A percentile compares a stretch with the other conserved stretches of the same genome.
phyloP scores from a whole-genome alignment of 768 basidiomycete genomes.

The Termitomyces sp. region DNA sequence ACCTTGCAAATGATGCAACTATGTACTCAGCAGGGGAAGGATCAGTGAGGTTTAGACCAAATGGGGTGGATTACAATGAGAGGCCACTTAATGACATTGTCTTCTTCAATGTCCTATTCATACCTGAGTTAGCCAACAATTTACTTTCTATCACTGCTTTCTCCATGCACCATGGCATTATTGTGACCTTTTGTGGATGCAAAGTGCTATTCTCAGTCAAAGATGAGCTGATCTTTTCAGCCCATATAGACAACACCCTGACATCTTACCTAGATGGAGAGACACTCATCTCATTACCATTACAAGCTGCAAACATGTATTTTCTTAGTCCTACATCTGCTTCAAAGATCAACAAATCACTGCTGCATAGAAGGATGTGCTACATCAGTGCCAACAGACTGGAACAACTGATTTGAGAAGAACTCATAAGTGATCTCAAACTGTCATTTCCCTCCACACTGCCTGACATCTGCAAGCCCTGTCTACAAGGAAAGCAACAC shows the following conservation, averaged over 20 bases:
- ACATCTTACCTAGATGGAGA: neutral
- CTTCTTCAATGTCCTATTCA: neutral
- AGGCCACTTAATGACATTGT: neutral
- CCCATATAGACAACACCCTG: neutral
- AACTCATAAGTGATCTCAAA: neutral
- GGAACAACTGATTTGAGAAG: neutral
- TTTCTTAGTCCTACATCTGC: too few species aligned
- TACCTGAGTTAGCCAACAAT: neutral
- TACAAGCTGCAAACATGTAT: neutral
- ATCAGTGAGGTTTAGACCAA: neutral
- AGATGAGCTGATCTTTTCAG: neutral
- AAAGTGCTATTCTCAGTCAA: neutral
- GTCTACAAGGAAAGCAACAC: neutral
- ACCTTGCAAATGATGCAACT: neutral
- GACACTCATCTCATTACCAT: neutral
- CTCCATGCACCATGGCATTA: neutral
- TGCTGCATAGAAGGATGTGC: too few species aligned
- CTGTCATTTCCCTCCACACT: neutral
- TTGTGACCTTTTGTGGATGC: neutral
- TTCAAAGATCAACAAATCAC: too few species aligned
- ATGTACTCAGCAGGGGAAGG: neutral
- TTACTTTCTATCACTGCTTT: neutral
- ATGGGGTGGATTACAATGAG: neutral
- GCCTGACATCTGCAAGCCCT: neutral
- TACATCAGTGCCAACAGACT: too few species aligned